Percentiles rank a stretch among this genome's conserved stretches.
Evolutionary conservation across 2,329 filamentous ascomycete genomes (phyloP).

Genomic region (Botrytis squamosa): DNA sequence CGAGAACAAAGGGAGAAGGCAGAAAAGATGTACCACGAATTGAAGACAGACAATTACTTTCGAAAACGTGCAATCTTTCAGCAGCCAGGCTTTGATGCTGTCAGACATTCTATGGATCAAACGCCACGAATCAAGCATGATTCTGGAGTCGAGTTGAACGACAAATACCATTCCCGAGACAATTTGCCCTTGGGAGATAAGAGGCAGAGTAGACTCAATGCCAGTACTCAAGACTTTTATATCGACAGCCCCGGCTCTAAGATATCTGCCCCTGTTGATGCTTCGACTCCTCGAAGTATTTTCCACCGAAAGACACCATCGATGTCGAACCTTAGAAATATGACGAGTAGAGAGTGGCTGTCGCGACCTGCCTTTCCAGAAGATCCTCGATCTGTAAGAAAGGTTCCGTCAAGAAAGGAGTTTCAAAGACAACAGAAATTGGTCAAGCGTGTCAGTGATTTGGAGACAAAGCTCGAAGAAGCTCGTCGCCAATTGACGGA

Average conservation of each 20-base stretch:
- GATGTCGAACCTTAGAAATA: conserved; percentile 31
- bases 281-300: conserved; percentile 26
- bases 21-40: conserved; percentile 51
- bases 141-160: conserved; percentile 33
- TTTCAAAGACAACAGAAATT: conserved; percentile 56
- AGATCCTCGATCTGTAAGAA: conserved; percentile 36
- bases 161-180: conserved; percentile 17
- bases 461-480: conserved; percentile 56
- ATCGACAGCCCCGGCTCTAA: conserved; percentile 20
- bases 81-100: conserved; percentile 26
- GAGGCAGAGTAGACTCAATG: conserved; percentile 31
- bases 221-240: conserved; percentile 27
- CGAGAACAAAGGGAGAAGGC: conserved; percentile 46
- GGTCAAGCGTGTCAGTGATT: conserved; percentile 57
- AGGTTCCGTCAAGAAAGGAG: conserved; percentile 54
- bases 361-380: not conserved
- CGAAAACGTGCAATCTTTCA: conserved; percentile 37
- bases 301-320: conserved; percentile 34
- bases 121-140: conserved; percentile 31
- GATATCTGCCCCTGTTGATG: conserved; percentile 21
- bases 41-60: conserved; percentile 52
- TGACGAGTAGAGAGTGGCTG: conserved; percentile 20
- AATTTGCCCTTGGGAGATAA: conserved; percentile 32
- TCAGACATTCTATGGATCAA: conserved; percentile 9
- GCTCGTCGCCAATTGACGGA: conserved; percentile 54